Evolutionary conservation across 2,329 filamentous ascomycete genomes (phyloP).

Genomic region (Penicillium digitatum): DNA sequence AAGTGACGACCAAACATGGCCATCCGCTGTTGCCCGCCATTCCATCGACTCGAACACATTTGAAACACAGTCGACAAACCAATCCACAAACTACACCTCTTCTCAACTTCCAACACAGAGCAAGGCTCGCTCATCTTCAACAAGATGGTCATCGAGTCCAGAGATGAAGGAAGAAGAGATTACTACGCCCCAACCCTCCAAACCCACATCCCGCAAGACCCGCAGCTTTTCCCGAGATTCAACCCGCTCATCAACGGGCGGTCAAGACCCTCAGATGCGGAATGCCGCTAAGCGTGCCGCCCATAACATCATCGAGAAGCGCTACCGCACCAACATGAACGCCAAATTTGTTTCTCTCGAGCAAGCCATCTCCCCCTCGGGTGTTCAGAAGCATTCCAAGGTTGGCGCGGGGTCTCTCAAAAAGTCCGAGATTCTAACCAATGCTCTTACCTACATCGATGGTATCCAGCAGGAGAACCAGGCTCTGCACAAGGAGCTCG

Average conservation of each 20-base stretch:
- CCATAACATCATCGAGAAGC: constrained; percentile 43
- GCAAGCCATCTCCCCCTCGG: constrained; percentile 32
- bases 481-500: constrained; percentile 32
- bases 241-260: constrained; percentile 16
- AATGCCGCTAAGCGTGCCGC: constrained; percentile 41
- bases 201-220: constrained; percentile 22
- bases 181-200: constrained; percentile 12
- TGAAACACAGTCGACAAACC: constrained; percentile 2
- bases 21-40: constrained; percentile 21
- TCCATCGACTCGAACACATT: constrained; percentile 18
- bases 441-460: constrained; percentile 37
- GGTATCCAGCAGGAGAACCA: constrained; percentile 35
- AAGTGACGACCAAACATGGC: constrained; percentile 36
- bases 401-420: constrained; percentile 34
- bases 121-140: constrained; percentile 11
- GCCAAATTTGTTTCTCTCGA: constrained; percentile 41
- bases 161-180: constrained; percentile 28
- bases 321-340: constrained; percentile 44
- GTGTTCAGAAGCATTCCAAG: constrained; percentile 24
- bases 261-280: constrained; percentile 24
- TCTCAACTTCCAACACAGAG: constrained; percentile 8
- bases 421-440: constrained; percentile 38
- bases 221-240: constrained; percentile 29
- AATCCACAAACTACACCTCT: constrained; percentile 4
- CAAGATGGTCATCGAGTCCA: constrained; percentile 29